Conservation (phyloP, 805 yeast genomes). For the Starmerella floris region DNA sequence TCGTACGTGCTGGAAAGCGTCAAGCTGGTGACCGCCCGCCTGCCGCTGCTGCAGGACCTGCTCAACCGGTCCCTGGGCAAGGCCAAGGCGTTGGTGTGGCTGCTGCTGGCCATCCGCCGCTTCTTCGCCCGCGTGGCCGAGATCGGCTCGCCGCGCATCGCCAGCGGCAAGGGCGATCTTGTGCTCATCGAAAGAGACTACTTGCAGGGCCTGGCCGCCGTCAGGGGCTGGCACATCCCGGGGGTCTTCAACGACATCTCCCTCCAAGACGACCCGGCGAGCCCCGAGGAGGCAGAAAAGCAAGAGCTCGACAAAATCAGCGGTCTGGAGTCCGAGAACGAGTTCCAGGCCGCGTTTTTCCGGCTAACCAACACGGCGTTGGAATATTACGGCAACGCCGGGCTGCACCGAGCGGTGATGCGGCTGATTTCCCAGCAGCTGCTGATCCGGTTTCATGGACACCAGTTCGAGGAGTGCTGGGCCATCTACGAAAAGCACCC, state of each 20-base stretch:
- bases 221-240: conserved; percentile 23
- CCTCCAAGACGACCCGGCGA: conserved; percentile 6
- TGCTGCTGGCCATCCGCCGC: conserved; percentile 32
- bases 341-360: conserved; percentile 35
- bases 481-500: conserved; percentile 33
- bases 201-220: conserved; percentile 23
- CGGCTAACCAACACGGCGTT: conserved; percentile 44
- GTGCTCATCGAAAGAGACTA: conserved; percentile 31
- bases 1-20: conserved; percentile 15
- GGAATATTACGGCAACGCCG: conserved; percentile 38
- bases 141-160: conserved; percentile 21
- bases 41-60: conserved; percentile 17
- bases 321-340: conserved; percentile 26
- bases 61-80: conserved; percentile 11
- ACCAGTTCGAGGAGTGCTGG: conserved; percentile 47
- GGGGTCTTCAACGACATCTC: conserved; percentile 26
- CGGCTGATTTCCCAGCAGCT: conserved; percentile 70
- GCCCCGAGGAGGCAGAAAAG: conserved; percentile 3
- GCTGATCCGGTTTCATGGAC: conserved; percentile 41
- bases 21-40: conserved; percentile 1
- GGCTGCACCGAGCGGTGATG: conserved; percentile 54
- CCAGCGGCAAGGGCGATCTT: conserved; percentile 33
- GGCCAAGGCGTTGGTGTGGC: conserved; percentile 27
- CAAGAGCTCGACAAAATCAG: conserved; percentile 19
- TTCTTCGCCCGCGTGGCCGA: conserved; percentile 26